Evolutionary conservation across 2,329 filamentous ascomycete species (phyloP).

Genomic region (Ceratocystis colombiana): DNA sequence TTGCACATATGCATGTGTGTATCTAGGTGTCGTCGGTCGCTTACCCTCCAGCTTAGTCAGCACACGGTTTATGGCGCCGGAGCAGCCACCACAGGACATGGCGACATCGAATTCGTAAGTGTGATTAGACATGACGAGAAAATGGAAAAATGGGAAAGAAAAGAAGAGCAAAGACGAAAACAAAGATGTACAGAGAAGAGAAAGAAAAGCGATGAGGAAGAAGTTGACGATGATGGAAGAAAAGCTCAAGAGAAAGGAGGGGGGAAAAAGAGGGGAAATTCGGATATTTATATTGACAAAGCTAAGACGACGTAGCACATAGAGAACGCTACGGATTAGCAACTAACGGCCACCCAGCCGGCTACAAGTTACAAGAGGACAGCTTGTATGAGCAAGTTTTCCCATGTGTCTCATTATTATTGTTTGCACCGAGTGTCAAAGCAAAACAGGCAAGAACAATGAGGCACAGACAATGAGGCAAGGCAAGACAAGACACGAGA

Average conservation of each 20-base stretch:
- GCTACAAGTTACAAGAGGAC: neutral
- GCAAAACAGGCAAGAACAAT: neutral
- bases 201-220: neutral
- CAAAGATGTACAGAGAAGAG: constrained; percentile 11
- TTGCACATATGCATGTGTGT: neutral
- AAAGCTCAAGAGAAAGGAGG: neutral
- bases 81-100: constrained; percentile 96
- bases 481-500: neutral
- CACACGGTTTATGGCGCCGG: constrained; percentile 81
- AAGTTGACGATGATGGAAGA: neutral
- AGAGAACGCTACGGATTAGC: neutral
- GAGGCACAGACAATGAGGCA: neutral
- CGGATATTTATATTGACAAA: constrained; percentile 8
- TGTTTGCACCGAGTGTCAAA: neutral
- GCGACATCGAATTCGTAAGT: constrained; percentile 89
- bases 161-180: constrained; percentile 16
- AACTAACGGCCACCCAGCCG: neutral
- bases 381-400: neutral
- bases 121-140: constrained; percentile 57
- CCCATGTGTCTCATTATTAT: too few relatives aligned
- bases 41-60: constrained; percentile 84
- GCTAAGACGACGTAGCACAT: neutral
- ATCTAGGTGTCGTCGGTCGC: constrained; percentile 29
- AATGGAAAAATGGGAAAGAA: constrained; percentile 20
- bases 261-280: constrained; percentile 6